Evolutionary conservation across 805 yeast species (phyloP).

Genomic region (Diddensiella caesifluorescens): DNA sequence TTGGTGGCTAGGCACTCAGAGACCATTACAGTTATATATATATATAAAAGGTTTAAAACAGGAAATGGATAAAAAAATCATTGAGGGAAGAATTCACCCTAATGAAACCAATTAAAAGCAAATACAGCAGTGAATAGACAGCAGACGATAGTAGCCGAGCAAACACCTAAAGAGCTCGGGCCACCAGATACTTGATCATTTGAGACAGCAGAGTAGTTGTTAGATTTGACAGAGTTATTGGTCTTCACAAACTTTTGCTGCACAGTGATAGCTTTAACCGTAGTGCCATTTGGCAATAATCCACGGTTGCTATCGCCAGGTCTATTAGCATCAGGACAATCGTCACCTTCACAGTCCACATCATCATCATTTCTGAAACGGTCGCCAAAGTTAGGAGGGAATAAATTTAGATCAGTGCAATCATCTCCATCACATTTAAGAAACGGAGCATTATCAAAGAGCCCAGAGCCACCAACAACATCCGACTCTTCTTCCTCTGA

Average conservation of each 20-base stretch:
- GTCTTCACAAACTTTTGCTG: conserved; percentile 3
- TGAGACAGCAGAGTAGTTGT: neutral
- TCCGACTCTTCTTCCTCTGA: neutral
- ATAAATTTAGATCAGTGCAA: conserved; percentile 1
- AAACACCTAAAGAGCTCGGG: neutral
- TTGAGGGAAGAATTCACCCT: neutral
- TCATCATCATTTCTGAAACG: conserved; percentile 2
- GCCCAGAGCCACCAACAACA: neutral
- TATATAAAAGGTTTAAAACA: too few species aligned
- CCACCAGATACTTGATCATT: neutral
- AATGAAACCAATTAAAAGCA: conserved; percentile 1
- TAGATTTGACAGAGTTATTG: neutral
- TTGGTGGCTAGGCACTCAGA: too few species aligned
- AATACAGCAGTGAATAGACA: neutral
- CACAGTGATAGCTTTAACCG: neutral
- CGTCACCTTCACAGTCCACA: conserved; percentile 6
- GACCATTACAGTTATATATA: too few species aligned
- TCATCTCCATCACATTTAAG: conserved; percentile 1
- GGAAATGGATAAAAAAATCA: neutral
- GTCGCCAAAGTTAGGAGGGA: neutral
- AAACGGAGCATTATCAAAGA: neutral
- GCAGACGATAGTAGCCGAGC: neutral
- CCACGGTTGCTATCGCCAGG: neutral
- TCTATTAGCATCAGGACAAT: conserved; percentile 3
- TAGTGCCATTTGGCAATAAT: neutral